Conservation (phyloP, 257 asterid species). For the Solanum chilense region DNA sequence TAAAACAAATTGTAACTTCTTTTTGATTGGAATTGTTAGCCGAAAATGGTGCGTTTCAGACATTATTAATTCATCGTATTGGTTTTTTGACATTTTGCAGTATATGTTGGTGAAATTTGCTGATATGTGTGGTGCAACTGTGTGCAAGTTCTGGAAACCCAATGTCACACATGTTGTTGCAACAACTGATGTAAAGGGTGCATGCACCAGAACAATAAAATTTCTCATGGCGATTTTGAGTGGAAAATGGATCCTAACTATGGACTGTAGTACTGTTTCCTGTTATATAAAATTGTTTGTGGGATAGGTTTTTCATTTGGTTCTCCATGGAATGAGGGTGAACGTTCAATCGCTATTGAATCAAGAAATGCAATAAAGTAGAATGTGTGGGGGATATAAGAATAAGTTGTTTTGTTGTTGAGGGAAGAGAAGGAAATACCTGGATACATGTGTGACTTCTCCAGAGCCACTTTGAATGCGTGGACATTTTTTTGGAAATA, state of each 20-base stretch:
- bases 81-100: conserved; percentile 26
- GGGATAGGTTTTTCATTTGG: background rate
- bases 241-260: conserved; percentile 74
- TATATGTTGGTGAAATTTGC: conserved; percentile 44
- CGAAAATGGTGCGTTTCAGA: background rate
- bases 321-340: background rate
- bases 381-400: background rate
- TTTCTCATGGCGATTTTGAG: conserved; percentile 84
- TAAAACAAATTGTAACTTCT: background rate
- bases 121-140: conserved; percentile 48
- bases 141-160: conserved; percentile 61
- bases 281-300: background rate
- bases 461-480: background rate
- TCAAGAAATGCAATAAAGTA: background rate
- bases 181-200: conserved; percentile 66
- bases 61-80: conserved; percentile 2
- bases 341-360: background rate
- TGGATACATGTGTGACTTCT: background rate
- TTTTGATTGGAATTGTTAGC: background rate
- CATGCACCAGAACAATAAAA: conserved; percentile 73
- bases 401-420: background rate
- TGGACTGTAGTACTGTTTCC: conserved; percentile 51
- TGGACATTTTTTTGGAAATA: background rate
- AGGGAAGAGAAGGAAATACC: background rate
- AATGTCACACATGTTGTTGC: conserved; percentile 82